phyloP scores from a whole-genome alignment of 305 asterid species.

The Rubia peregrina region DNA sequence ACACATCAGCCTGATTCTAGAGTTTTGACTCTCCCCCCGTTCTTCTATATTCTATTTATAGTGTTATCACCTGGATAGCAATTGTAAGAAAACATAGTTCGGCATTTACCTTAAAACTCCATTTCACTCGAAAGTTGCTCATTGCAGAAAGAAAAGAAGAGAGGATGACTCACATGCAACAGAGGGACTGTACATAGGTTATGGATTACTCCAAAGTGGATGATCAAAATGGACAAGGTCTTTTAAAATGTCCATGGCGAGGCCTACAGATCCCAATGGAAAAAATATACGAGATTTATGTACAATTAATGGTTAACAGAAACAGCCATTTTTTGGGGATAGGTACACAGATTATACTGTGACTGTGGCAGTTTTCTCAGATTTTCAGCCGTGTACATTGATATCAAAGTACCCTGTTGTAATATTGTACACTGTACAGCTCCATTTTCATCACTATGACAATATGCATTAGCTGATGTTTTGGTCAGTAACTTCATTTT shows the following conservation, averaged over 20 bases:
- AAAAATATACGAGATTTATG: background rate
- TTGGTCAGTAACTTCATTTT: no score
- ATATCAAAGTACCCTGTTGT: background rate
- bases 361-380: background rate
- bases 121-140: background rate
- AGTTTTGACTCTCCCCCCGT: background rate
- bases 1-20: background rate
- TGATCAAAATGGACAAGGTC: background rate
- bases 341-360: background rate
- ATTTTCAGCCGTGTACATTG: background rate
- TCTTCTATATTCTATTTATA: background rate
- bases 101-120: background rate
- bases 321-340: background rate
- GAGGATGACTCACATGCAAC: background rate
- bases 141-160: constrained; percentile 2
- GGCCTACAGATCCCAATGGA: background rate
- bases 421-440: background rate
- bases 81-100: background rate
- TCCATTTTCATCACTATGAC: background rate
- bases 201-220: background rate
- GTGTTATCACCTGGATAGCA: background rate
- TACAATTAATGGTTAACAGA: background rate
- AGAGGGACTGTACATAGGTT: background rate
- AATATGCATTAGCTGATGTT: no score
- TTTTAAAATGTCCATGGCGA: background rate